phyloP scores from a whole-genome alignment of 148 eudicot species.

The Vaccinium macrocarpon region DNA sequence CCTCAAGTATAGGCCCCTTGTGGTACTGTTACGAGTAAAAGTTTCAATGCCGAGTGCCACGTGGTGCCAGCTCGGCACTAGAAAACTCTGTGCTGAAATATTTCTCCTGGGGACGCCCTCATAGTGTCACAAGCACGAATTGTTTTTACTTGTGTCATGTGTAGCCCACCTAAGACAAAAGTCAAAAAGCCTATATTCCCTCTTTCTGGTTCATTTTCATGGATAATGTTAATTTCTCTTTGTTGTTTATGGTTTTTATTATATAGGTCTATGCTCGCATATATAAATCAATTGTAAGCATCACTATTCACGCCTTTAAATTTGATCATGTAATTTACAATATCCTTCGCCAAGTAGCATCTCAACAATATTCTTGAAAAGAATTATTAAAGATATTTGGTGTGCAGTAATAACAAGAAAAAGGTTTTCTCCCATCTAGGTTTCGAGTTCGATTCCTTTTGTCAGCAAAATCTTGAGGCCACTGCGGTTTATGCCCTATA shows the following conservation, averaged over 20 bases:
- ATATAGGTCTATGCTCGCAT: background rate
- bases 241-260: background rate
- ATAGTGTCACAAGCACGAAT: too few relatives aligned
- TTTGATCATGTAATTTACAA: background rate
- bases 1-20: too few relatives aligned
- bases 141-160: too few relatives aligned
- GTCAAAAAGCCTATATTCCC: background rate
- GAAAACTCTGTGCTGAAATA: too few relatives aligned
- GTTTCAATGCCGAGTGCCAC: too few relatives aligned
- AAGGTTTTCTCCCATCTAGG: background rate
- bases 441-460: too few relatives aligned
- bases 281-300: background rate
- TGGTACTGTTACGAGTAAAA: too few relatives aligned
- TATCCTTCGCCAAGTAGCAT: background rate
- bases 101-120: too few relatives aligned
- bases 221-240: background rate
- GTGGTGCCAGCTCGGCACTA: too few relatives aligned
- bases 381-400: background rate
- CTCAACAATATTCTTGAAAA: background rate
- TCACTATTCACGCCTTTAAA: background rate
- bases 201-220: too few relatives aligned
- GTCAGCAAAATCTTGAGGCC: too few relatives aligned
- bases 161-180: background rate
- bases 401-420: background rate
- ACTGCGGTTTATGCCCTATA: too few relatives aligned